Conservation (phyloP, 2,329 filamentous ascomycete species). For the Aureobasidium sp. region DNA sequence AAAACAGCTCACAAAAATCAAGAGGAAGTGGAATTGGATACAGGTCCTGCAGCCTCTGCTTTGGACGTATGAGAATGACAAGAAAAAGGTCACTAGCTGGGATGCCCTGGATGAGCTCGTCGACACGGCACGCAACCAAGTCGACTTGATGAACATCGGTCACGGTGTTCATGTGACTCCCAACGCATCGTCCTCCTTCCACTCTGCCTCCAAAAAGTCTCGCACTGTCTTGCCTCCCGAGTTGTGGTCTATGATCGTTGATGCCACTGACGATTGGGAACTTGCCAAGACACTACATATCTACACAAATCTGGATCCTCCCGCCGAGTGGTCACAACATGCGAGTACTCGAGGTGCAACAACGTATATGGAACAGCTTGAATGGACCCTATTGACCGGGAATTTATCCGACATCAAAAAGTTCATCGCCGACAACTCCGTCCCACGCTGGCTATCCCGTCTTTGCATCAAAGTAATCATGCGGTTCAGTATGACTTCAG, state of each 20-base stretch:
- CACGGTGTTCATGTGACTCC: conserved; percentile 55
- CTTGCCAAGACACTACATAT: conserved; percentile 73
- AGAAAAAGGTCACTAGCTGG: conserved; percentile 47
- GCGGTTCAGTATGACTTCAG: conserved; percentile 75
- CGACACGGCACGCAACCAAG: conserved; percentile 68
- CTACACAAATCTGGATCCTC: conserved; percentile 68
- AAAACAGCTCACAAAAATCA: conserved; percentile 77
- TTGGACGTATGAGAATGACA: conserved; percentile 64
- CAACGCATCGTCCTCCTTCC: conserved; percentile 21
- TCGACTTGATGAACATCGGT: conserved; percentile 66
- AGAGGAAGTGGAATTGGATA: conserved; percentile 81
- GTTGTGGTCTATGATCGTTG: conserved; percentile 82
- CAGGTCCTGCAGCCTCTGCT: conserved; percentile 72
- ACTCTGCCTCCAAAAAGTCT: conserved; percentile 23
- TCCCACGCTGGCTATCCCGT: conserved; percentile 68
- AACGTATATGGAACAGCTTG: conserved; percentile 69
- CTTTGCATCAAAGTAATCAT: conserved; percentile 83
- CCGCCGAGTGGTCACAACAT: conserved; percentile 63
- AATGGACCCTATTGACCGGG: conserved; percentile 75
- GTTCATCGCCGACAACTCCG: conserved; percentile 61
- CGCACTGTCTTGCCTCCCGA: conserved; percentile 62
- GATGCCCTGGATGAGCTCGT: conserved; percentile 62
- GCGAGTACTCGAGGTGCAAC: conserved; percentile 59
- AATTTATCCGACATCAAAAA: conserved; percentile 64
- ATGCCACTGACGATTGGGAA: conserved; percentile 85